These are phyloP conservation scores for Babesia sp. DNA, from an alignment of 169 alveolate species.

Conservation along the genomic window DNA sequence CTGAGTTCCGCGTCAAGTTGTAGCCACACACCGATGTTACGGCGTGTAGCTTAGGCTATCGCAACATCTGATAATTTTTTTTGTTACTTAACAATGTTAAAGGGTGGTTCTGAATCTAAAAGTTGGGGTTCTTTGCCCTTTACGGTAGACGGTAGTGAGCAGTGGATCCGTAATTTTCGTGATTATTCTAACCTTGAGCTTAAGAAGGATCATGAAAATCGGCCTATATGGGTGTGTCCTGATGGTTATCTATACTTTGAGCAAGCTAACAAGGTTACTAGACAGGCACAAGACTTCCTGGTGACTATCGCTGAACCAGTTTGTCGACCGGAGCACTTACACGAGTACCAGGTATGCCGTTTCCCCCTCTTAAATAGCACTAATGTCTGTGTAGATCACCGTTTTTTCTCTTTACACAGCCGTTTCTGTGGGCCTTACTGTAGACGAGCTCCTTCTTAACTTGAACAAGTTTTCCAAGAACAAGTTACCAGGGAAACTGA, in stretches of 20 bases:
- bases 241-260: slow-evolving; percentile 86
- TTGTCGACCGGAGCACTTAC: slow-evolving; percentile 94
- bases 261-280: slow-evolving; percentile 76
- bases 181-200: slow-evolving; percentile 80
- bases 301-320: slow-evolving; percentile 98
- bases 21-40: slow-evolving; percentile 8
- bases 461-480: slow-evolving; percentile 91
- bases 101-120: slow-evolving; percentile 10
- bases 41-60: slow-evolving; percentile 1
- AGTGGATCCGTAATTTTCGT: slow-evolving; percentile 78
- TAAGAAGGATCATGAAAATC: slow-evolving; percentile 78
- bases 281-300: slow-evolving; percentile 94
- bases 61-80: background rate
- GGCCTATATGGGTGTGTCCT: slow-evolving; percentile 90
- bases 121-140: slow-evolving; percentile 74
- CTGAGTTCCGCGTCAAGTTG: slow-evolving; percentile 15
- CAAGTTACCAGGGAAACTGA: slow-evolving; percentile 82
- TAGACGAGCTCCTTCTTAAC: slow-evolving; percentile 88
- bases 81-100: slow-evolving; percentile 1
- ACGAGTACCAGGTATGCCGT: slow-evolving; percentile 88
- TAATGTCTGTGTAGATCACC: slow-evolving; percentile 57
- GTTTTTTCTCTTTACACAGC: slow-evolving; percentile 95
- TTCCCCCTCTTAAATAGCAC: background rate
- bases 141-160: slow-evolving; percentile 79
- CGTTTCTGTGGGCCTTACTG: slow-evolving; percentile 91